phyloP scores from a whole-genome alignment of 305 asterid species.

The Plantago lanceolata region DNA sequence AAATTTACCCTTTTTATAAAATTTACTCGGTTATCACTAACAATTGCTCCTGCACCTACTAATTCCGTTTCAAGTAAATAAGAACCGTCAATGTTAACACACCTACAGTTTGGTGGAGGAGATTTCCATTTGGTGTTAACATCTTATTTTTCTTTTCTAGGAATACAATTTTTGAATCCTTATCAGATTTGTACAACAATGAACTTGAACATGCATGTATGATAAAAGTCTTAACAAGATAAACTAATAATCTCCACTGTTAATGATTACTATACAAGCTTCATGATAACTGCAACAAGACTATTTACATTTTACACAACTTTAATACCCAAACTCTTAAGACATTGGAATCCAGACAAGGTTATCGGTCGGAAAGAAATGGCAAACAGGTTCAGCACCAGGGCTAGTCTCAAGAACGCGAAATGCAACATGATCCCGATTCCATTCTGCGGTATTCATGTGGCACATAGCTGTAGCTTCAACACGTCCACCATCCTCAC shows the following conservation, averaged over 20 bases:
- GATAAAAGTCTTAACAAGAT: too few relatives aligned
- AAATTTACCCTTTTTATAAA: too few relatives aligned
- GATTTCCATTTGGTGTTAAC: too few relatives aligned
- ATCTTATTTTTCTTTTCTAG: too few relatives aligned
- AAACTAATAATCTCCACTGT: neutral
- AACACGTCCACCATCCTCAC: constrained; percentile 52
- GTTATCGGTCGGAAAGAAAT: constrained; percentile 56
- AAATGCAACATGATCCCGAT: constrained; percentile 54
- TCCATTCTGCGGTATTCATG: constrained; percentile 65
- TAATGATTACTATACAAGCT: neutral
- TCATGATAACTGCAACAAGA: constrained; percentile 12
- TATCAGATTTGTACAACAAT: too few relatives aligned
- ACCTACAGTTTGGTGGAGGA: too few relatives aligned
- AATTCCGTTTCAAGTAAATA: too few relatives aligned
- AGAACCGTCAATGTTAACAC: too few relatives aligned
- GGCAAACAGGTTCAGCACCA: constrained; percentile 62
- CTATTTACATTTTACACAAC: neutral
- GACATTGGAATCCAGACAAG: constrained; percentile 52
- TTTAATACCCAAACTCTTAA: constrained; percentile 12
- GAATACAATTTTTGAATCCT: too few relatives aligned
- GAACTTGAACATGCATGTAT: too few relatives aligned
- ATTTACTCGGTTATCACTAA: neutral
- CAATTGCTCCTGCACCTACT: too few relatives aligned
- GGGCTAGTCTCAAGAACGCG: constrained; percentile 41
- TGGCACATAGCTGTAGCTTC: constrained; percentile 65